Percentiles rank a stretch among this genome's conserved stretches.
Evolutionary conservation across 2,329 filamentous ascomycete species (phyloP).

Genomic region (Ilyonectria robusta): DNA sequence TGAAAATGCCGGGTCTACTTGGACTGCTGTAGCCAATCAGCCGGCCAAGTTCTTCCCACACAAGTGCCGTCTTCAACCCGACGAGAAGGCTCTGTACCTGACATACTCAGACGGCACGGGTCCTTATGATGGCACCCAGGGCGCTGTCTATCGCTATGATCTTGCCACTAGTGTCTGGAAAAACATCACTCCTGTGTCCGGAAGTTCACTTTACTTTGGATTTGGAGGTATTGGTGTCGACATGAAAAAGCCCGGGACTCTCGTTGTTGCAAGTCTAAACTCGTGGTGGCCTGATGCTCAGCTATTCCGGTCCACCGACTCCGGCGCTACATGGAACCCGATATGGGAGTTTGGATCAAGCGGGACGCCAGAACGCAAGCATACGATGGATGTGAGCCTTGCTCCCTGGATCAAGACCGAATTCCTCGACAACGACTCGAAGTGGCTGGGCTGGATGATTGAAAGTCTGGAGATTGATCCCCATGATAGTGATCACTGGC

Average conservation of each 20-base stretch:
- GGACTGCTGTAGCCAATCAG: slow-evolving; percentile 65
- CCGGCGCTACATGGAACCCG: slow-evolving; percentile 66
- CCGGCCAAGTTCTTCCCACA: slow-evolving; percentile 67
- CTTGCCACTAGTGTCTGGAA: slow-evolving; percentile 64
- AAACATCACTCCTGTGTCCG: slow-evolving; percentile 66
- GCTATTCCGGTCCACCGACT: slow-evolving; percentile 69
- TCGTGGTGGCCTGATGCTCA: slow-evolving; percentile 73
- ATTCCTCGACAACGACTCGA: slow-evolving; percentile 62
- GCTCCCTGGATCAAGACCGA: slow-evolving; percentile 68
- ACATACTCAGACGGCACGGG: slow-evolving; percentile 69
- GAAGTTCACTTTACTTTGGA: slow-evolving; percentile 61
- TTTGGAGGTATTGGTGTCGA: slow-evolving; percentile 71
- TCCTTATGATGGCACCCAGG: slow-evolving; percentile 69
- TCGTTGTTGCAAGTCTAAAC: slow-evolving; percentile 71
- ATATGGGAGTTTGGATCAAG: slow-evolving; percentile 68
- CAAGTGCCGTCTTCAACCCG: slow-evolving; percentile 65
- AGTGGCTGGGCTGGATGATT: slow-evolving; percentile 73
- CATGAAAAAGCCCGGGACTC: slow-evolving; percentile 66
- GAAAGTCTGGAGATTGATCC: slow-evolving; percentile 71
- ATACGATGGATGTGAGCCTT: slow-evolving; percentile 60
- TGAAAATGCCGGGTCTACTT: slow-evolving; percentile 67
- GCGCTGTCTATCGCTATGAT: slow-evolving; percentile 69
- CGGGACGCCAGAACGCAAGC: slow-evolving; percentile 57
- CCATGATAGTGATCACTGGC: slow-evolving; percentile 71
- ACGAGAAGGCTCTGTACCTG: slow-evolving; percentile 68